A percentile compares a stretch with the other conserved stretches of the same genome.
Evolutionary conservation across 306 rosid species (phyloP).

Genomic region (Vigna mungo): DNA sequence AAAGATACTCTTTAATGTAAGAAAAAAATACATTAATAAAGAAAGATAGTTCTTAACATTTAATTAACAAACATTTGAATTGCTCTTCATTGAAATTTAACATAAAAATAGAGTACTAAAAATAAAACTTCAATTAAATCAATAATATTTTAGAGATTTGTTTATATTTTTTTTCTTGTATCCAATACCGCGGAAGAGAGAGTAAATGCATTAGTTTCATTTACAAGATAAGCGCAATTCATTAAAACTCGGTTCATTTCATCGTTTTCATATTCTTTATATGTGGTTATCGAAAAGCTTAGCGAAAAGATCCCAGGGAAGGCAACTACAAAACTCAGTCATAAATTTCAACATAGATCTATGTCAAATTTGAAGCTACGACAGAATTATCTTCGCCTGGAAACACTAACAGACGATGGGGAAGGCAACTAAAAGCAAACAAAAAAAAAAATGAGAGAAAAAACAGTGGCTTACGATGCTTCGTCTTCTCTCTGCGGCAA

Average conservation of each 20-base stretch:
- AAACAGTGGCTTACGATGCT: constrained; percentile 64
- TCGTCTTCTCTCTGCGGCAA: constrained; percentile 94
- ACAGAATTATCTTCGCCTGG: not conserved
- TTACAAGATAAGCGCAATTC: not conserved
- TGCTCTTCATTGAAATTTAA: too few relatives aligned
- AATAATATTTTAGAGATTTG: too few relatives aligned
- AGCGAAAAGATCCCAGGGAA: not conserved
- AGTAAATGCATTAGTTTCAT: not conserved
- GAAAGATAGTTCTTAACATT: too few relatives aligned
- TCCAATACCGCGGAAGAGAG: too few relatives aligned
- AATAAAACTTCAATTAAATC: too few relatives aligned
- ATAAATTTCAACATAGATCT: constrained; percentile 16
- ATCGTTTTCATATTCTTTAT: not conserved
- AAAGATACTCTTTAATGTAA: too few relatives aligned
- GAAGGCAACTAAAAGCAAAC: not conserved
- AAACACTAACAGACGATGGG: not conserved
- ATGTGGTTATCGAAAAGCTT: not conserved
- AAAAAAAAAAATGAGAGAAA: not conserved
- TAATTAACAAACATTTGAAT: too few relatives aligned
- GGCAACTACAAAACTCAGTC: not conserved
- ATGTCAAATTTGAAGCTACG: not conserved
- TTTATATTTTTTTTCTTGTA: too few relatives aligned
- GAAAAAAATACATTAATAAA: too few relatives aligned
- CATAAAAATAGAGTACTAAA: too few relatives aligned
- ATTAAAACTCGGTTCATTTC: not conserved